phyloP scores from a whole-genome alignment of 2,329 filamentous ascomycete species.

The Aspergillus latus region DNA sequence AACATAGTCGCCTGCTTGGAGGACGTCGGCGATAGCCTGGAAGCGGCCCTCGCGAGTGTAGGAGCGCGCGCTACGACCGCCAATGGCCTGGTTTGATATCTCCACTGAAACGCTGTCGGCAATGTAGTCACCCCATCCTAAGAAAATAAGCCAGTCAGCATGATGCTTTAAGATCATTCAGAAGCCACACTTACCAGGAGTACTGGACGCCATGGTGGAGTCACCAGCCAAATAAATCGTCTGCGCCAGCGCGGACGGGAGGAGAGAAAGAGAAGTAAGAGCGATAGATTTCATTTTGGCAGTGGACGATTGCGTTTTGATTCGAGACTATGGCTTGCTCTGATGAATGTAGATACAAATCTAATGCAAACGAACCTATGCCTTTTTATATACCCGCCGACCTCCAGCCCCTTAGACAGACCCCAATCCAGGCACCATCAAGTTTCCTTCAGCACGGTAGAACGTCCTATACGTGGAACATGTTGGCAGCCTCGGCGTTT shows the following conservation, averaged over 20 bases:
- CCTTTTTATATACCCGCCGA: conserved; percentile 1
- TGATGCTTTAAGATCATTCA: neutral
- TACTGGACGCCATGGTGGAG: conserved; percentile 35
- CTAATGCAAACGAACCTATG: neutral
- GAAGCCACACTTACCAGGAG: conserved; percentile 17
- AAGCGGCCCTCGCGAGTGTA: conserved; percentile 68
- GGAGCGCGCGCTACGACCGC: conserved; percentile 65
- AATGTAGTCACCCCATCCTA: conserved; percentile 65
- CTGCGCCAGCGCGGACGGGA: conserved; percentile 25
- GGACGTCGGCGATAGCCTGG: conserved; percentile 52
- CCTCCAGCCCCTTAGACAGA: neutral
- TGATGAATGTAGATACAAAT: neutral
- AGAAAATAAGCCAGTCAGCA: too few species aligned
- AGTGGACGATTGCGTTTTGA: neutral
- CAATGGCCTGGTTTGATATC: conserved; percentile 65
- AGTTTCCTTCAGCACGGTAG: neutral
- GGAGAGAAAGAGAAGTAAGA: conserved; percentile 21
- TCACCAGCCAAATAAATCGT: conserved; percentile 37
- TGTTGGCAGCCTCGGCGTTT: conserved; percentile 4
- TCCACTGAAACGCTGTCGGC: conserved; percentile 50
- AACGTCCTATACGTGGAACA: conserved; percentile 11
- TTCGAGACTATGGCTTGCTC: neutral
- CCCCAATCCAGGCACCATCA: neutral
- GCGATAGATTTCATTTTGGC: conserved; percentile 25
- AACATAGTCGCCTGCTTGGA: conserved; percentile 63